Conservation (phyloP, 2,329 filamentous ascomycete species). For the Cladophialophora yegresii region DNA sequence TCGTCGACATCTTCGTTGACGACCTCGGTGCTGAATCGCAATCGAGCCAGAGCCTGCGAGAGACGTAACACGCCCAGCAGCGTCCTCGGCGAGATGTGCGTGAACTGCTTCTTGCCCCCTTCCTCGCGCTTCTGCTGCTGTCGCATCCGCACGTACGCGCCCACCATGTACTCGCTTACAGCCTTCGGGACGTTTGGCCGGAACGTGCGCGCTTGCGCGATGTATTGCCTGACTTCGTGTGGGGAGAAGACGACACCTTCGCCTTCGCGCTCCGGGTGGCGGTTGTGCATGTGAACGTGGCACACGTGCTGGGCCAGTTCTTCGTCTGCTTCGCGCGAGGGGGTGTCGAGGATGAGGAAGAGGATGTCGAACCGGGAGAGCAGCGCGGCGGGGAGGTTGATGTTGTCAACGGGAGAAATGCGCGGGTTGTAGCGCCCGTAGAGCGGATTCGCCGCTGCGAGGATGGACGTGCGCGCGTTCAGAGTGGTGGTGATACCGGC, state of each 20-base stretch:
- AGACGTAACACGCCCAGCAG: conserved; percentile 89
- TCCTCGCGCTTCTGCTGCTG: conserved; percentile 91
- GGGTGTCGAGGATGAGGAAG: conserved; percentile 94
- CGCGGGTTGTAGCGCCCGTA: conserved; percentile 98
- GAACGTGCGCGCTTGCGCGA: conserved; percentile 87
- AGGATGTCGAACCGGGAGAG: conserved; percentile 96
- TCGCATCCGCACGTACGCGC: conserved; percentile 92
- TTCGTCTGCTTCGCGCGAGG: conserved; percentile 83
- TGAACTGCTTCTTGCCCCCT: conserved; percentile 86
- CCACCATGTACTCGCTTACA: conserved; percentile 94
- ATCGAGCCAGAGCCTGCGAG: conserved; percentile 86
- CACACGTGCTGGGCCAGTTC: conserved; percentile 94
- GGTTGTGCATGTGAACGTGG: conserved; percentile 95
- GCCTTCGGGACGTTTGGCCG: conserved; percentile 80
- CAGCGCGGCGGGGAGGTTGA: conserved; percentile 95
- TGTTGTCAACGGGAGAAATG: conserved; percentile 96
- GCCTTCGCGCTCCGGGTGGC: conserved; percentile 75
- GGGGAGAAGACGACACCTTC: conserved; percentile 80
- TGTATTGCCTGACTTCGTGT: conserved; percentile 91
- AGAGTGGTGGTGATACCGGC: conserved; percentile 95
- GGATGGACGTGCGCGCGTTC: conserved; percentile 92
- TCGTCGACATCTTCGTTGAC: conserved; percentile 94
- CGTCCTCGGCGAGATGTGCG: conserved; percentile 90
- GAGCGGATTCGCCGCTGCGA: conserved; percentile 93
- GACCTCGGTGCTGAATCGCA: conserved; percentile 83